Evolutionary conservation across 768 basidiomycete species (phyloP), one percentile per base, ranked within the genome.

Genomic region (Pulveroboletus sp.): DNA sequence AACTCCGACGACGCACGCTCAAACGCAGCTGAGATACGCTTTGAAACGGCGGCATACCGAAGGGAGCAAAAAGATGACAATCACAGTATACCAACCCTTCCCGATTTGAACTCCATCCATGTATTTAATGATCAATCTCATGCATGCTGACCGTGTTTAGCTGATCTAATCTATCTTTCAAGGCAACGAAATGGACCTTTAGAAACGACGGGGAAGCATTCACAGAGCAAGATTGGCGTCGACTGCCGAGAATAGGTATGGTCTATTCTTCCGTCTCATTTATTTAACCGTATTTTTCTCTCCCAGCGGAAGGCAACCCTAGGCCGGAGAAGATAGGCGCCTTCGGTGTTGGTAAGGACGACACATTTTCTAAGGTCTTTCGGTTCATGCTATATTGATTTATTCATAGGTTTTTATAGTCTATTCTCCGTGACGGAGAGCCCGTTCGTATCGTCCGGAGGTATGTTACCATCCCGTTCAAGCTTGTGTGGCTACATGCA

Each of bases 241-340:
- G 93, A 29, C 68, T 95, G 50, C 89, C 91, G 74, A 94, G 89
- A 75, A 95, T 95, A 57, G 88, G 86, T 85, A 16, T 17, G 74
- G 61, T 6, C 23, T 22, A 11, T 14, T 12, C 17, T 26, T 34
- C 29, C 14, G 12, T 19, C 6, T 20, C 7, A 2, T 2, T 4
- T 13, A 8, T 17, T 23, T 24, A 23, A n/a, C 16, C 44, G 14
- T 38, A 14, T 5, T 36, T 24, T 13, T 43, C 14, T n/a, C 14
- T 41, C 3, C n/a, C 57, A 83, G 94, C 93, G 10, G 87, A 92
- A 59, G 94, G 94, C 0, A 96, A 97, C 63, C 93, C 93, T 0
- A 89, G 93, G 57, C 90, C 94, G 65, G 83, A 87, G 67, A 93
- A 93, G 73, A 93, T 98, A 40, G 94, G 95, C 13, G 92, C 93